Base-by-base conservation (phyloP, 1,139 yeast species). In the Schwanniomyces etchellsii region DNA sequence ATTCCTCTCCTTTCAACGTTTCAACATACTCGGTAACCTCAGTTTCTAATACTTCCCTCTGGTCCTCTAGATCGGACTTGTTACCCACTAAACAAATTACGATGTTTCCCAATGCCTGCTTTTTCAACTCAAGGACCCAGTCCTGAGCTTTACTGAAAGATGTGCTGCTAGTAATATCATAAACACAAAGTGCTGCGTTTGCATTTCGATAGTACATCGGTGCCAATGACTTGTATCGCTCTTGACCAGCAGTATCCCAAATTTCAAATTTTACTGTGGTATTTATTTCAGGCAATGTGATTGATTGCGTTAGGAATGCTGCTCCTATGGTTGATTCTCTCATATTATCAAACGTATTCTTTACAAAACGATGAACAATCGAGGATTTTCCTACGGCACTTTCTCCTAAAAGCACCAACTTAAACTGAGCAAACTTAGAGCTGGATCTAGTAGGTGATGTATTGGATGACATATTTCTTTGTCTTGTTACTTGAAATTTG, bases 261-360 rank as follows among this genome's bases (percentile, higher is more conserved):
- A 67, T 65, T 44, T 67, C 73, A 40, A 63, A 60, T 44, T 63
- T 63, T 27, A 65, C 58, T 3, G 57, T 55, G n/a, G 66, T 58
- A 20, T 52, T 45, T n/a, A 52, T 43, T 28, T 56, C 59, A 4
- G 62, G 60, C 28, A 57, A 47, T 11, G 52, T 77, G 63, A 57
- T 79, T 67, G 95, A 83, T 52, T 91, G 97, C 11, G 98, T 89
- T 36, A 91, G 66, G 54, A 91, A 91, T 3, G 98, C 98, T 3
- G 98, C 98, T 11, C 97, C 97, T 38, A 91, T 91, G 5, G 97
- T 91, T 15, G 95, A 84, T 57, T 91, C 97, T 45, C 96, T 73
- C 60, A 83, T 75, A 50, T 88, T 96, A 48, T 89, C 96, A 55
- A 91, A 93, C 18, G 94, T 84, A 53, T 89, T 93, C 45, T 66